These are phyloP conservation scores for Takashimella koratensis DNA, from an alignment of 1,284 basidiomycete species.

Conservation along the genomic window DNA sequence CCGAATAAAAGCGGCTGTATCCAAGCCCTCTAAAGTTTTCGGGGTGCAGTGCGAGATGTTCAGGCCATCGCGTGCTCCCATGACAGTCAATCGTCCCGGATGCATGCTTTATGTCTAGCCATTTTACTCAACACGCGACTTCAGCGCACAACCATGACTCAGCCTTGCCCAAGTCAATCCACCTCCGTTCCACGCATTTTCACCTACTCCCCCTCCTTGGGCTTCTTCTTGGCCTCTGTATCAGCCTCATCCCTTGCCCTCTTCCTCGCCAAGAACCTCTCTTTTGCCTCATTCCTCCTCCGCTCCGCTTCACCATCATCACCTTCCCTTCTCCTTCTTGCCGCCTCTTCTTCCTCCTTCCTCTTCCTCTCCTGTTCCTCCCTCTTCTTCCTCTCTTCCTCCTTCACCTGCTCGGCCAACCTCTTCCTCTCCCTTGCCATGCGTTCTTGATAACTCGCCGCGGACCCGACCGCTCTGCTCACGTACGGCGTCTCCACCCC, in stretches of 20 bases:
- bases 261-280: conserved; percentile 75
- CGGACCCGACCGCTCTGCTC: conserved; percentile 67
- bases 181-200: no score
- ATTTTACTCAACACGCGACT: no score
- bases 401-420: conserved; percentile 67
- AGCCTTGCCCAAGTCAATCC: no score
- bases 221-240: conserved; percentile 19
- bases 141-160: no score
- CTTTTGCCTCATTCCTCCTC: conserved; percentile 66
- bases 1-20: no score
- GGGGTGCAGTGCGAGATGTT: no score
- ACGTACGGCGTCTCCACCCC: conserved; percentile 51
- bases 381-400: conserved; percentile 59
- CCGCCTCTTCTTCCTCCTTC: conserved; percentile 51
- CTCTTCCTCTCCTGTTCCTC: conserved; percentile 55
- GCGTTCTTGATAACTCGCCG: conserved; percentile 73
- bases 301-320: conserved; percentile 58
- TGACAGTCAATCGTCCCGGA: no score
- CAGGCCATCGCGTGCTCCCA: no score
- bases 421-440: conserved; percentile 71
- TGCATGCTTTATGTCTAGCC: no score
- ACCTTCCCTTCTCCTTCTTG: conserved; percentile 50
- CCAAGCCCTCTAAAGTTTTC: no score
- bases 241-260: conserved; percentile 63
- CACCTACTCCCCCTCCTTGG: neutral